Evolutionary conservation across 768 basidiomycete genomes (phyloP).

Genomic region (Pisolithus tinctorius): DNA sequence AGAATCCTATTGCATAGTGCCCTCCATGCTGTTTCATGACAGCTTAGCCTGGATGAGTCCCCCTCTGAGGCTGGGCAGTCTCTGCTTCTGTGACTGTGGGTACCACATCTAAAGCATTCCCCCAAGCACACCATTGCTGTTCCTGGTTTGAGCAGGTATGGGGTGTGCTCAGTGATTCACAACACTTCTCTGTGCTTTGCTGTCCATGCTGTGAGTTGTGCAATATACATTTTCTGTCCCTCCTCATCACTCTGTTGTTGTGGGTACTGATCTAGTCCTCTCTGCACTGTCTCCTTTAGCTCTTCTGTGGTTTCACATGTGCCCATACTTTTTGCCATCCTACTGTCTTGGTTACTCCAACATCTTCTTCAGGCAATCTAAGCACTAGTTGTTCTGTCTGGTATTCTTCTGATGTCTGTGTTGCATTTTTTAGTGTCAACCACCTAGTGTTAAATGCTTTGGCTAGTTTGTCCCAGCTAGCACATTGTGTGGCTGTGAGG

Average conservation of each 20-base stretch:
- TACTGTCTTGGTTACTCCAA: too few relatives aligned
- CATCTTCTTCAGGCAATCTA: too few relatives aligned
- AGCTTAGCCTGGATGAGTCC: not conserved
- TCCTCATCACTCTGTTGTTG: not conserved
- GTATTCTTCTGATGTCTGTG: too few relatives aligned
- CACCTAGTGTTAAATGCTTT: too few relatives aligned
- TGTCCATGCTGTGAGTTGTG: not conserved
- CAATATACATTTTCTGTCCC: not conserved
- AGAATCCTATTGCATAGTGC: too few relatives aligned
- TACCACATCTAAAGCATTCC: not conserved
- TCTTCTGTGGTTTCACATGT: too few relatives aligned
- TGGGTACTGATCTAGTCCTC: not conserved
- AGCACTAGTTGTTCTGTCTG: too few relatives aligned
- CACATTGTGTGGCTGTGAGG: too few relatives aligned
- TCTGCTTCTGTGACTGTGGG: not conserved
- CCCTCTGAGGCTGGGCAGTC: not conserved
- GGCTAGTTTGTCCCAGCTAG: too few relatives aligned
- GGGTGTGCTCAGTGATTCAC: not conserved
- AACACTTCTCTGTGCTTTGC: not conserved
- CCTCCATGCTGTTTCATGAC: not conserved
- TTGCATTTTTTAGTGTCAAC: accelerated
- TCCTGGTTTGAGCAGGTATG: not conserved
- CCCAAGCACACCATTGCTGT: not conserved
- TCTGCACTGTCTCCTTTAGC: not conserved
- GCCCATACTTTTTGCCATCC: too few relatives aligned